Evolutionary conservation across 148 eudicot species (phyloP).

Genomic region (Pharnaceum exiguum): DNA sequence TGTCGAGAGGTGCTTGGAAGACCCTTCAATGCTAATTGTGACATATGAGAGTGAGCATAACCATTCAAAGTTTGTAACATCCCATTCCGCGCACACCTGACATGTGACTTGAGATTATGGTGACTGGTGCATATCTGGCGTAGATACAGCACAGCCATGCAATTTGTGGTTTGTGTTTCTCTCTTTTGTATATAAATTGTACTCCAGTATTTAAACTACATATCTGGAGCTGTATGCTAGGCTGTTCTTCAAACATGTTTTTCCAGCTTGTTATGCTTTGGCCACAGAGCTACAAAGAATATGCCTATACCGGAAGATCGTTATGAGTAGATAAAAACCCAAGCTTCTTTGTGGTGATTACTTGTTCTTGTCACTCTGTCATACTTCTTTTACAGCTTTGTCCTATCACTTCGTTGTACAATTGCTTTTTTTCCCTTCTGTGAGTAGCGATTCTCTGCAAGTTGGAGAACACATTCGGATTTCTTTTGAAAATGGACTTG

Average conservation of each 20-base stretch:
- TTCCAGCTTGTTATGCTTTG: conserved; percentile 12
- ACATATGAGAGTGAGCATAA: conserved; percentile 55
- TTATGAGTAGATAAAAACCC: conserved; percentile 5
- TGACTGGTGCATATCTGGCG: conserved; percentile 18
- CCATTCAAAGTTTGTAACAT: conserved; percentile 35
- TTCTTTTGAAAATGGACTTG: no score
- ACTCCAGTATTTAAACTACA: conserved; percentile 3
- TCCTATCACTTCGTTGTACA: no score
- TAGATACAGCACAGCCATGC: conserved; percentile 14
- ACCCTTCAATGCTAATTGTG: conserved; percentile 50
- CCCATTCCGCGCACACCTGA: conserved; percentile 40
- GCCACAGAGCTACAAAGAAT: conserved; percentile 9
- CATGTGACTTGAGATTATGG: background rate
- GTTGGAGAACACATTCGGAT: no score
- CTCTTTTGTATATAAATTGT: conserved; percentile 15
- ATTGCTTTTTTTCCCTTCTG: no score
- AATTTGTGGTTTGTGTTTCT: conserved; percentile 11
- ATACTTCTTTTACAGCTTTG: no score
- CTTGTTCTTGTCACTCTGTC: no score
- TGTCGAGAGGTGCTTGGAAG: conserved; percentile 53
- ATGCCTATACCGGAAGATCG: conserved; percentile 12
- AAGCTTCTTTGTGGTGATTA: background rate
- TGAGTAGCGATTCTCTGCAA: no score
- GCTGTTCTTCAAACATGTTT: background rate
- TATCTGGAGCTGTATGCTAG: conserved; percentile 1